These are phyloP conservation scores for Bryoerythrophyllum caledonicum DNA, from an alignment of 225 moss, liverwort and hornwort species.

Conservation along the genomic window DNA sequence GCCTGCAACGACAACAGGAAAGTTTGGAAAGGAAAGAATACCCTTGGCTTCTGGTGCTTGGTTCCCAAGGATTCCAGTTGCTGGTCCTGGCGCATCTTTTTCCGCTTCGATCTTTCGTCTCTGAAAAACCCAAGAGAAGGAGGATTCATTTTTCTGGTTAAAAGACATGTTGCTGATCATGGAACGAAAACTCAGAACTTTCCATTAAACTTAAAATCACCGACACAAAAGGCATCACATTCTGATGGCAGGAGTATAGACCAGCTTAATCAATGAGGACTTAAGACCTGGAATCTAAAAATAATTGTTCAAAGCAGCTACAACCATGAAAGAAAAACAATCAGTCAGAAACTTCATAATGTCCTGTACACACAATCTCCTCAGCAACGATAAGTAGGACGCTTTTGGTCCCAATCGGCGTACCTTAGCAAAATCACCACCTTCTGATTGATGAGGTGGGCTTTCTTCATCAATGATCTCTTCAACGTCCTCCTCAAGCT, in stretches of 20 bases:
- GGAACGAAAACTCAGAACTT: background rate
- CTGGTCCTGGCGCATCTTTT: slow-evolving; percentile 30
- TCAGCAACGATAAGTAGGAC: background rate
- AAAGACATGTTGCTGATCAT: background rate
- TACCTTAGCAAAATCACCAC: slow-evolving; percentile 31
- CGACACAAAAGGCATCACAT: background rate
- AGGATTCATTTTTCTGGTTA: background rate
- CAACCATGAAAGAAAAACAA: background rate
- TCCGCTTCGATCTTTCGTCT: slow-evolving; percentile 52
- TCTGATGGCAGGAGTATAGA: background rate
- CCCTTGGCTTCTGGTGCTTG: slow-evolving; percentile 43
- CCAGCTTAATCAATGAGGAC: background rate
- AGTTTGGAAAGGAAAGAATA: slow-evolving; percentile 10
- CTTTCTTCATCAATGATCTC: slow-evolving; percentile 40
- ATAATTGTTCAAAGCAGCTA: background rate
- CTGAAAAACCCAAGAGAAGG: slow-evolving; percentile 25
- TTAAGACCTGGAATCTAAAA: background rate
- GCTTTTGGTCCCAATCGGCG: background rate
- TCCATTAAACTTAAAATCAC: background rate
- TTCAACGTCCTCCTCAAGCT: slow-evolving; percentile 58
- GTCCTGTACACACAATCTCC: background rate
- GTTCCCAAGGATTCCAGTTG: slow-evolving; percentile 33
- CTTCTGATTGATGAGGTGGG: slow-evolving; percentile 27
- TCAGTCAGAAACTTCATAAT: background rate
- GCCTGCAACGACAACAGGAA: slow-evolving; percentile 14